Base-by-base conservation (phyloP, 768 basidiomycete genomes). In the Suillus discolor region DNA sequence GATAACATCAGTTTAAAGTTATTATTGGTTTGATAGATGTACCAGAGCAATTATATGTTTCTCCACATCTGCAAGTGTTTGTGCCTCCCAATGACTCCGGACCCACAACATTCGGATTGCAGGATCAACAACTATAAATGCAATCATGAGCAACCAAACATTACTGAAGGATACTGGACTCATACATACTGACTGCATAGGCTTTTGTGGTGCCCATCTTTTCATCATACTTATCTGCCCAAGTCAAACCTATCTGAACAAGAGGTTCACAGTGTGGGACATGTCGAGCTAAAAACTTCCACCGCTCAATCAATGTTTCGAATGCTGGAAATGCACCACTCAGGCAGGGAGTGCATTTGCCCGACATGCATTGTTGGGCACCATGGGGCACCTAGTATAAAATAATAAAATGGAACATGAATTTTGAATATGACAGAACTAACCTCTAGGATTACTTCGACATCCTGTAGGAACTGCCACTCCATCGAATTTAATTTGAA, bases 401-500 rank as follows among this genome's bases (percentile, higher is more conserved):
- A 20, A 31, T 12, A 23, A 28, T 64, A 20, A 64, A 18, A 64
- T 51, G 9, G 23, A 38, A 11, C 13, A 31, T 16, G 25, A 25
- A 20, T 31, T 44, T 61, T 20, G 11, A 44, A 38, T 34, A 47
- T 42, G n/a, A 8, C 5, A 62, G 49, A 31, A 62, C 38, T 45
- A 28, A 65, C 64, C 57, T 60, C 57, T 34, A 61, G 57, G 28
- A 65, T 59, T 42, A 60, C 31, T 41, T 65, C 38, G 4, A 65
- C 4, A 47, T 65, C 34, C n/a, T n/a, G n/a, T n/a, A n/a, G n/a
- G n/a, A n/a, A n/a, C n/a, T 49, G 51, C 59, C 60, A 65, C 2
- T 65, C 63, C 54, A 49, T 60, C 2, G 28, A 18, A n/a, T 8
- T 23, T 15, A 65, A 59, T n/a, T 28, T 28, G 28, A 28, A 28